Evolutionary conservation across 140 eudicot genomes (phyloP).

Genomic region (Bidens hawaiensis): DNA sequence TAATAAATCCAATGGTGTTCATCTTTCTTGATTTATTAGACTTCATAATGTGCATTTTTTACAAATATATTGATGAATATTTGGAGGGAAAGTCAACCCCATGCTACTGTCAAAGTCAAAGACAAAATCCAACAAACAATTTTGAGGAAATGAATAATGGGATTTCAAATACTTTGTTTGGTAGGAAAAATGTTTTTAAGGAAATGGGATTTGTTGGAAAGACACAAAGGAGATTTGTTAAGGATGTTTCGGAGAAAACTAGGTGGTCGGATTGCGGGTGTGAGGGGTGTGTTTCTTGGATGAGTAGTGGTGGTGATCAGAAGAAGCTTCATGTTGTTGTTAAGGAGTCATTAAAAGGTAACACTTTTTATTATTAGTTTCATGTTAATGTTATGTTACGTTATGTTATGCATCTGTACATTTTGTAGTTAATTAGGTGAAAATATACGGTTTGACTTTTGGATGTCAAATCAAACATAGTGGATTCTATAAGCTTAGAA

Average conservation of each 20-base stretch:
- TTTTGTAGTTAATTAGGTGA: too few species aligned
- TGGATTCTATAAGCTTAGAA: too few species aligned
- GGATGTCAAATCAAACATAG: background rate
- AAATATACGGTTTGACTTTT: constrained; percentile 18
- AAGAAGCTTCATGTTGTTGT: constrained; percentile 78
- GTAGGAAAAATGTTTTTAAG: constrained; percentile 56
- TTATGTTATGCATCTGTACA: too few species aligned
- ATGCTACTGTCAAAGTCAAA: constrained; percentile 53
- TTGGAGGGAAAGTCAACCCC: constrained; percentile 53
- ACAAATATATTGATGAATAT: constrained; percentile 34
- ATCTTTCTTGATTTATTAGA: constrained; percentile 55
- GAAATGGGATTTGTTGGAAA: constrained; percentile 27
- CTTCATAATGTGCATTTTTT: constrained; percentile 45
- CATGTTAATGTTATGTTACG: background rate
- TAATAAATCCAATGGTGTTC: constrained; percentile 36
- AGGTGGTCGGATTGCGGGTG: constrained; percentile 98
- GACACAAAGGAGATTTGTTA: background rate
- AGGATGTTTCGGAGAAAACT: constrained; percentile 19
- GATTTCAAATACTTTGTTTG: constrained; percentile 51
- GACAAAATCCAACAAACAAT: constrained; percentile 16
- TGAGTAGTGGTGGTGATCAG: constrained; percentile 39
- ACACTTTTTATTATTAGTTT: background rate
- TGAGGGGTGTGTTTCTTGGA: constrained; percentile 68
- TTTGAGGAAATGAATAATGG: constrained; percentile 27
- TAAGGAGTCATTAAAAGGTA: constrained; percentile 43